These are phyloP conservation scores for Aspergillus saccharolyticus DNA, from an alignment of 495 filamentous ascomycete genomes.

Conservation along the genomic window DNA sequence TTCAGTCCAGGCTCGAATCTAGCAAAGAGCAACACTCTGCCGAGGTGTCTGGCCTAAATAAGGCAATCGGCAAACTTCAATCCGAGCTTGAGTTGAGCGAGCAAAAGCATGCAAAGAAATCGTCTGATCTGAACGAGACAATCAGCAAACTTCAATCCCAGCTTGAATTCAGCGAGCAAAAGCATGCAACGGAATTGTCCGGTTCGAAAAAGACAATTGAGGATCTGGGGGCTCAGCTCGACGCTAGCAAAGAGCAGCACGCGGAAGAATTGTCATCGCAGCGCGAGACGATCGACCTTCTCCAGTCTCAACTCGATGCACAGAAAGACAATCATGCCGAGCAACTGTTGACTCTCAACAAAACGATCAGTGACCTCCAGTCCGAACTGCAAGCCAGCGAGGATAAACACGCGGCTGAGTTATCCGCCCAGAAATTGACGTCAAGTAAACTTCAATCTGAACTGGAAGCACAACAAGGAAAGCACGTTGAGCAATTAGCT, in stretches of 20 bases:
- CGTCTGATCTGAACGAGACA: conserved; percentile 20
- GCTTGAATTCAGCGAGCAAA: conserved; percentile 44
- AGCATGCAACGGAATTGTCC: conserved; percentile 28
- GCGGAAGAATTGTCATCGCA: conserved; percentile 16
- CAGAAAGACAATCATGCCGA: conserved; percentile 26
- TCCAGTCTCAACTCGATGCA: conserved; percentile 28
- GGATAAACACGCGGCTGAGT: conserved; percentile 8
- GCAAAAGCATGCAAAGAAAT: conserved; percentile 28
- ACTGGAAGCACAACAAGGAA: conserved; percentile 1
- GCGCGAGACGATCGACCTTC: conserved; percentile 32
- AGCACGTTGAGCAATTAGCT: conserved; percentile 8
- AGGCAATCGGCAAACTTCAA: conserved; percentile 50
- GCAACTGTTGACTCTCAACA: conserved; percentile 15
- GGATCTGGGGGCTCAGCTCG: conserved; percentile 48
- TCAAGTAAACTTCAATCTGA: conserved; percentile 44
- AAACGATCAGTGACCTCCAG: conserved; percentile 45
- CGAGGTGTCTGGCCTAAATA: conserved; percentile 53
- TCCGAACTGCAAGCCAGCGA: conserved; percentile 6
- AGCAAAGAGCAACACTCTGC: conserved; percentile 44
- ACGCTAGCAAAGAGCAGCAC: conserved; percentile 43
- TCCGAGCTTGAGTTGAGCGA: conserved; percentile 49
- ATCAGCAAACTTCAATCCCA: conserved; percentile 50
- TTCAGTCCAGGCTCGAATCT: conserved; percentile 53
- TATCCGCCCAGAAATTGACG: conserved; percentile 10
- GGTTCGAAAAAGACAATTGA: conserved; percentile 36